Base-by-base conservation (phyloP, 805 yeast species). In the Wickerhamomyces chaumierensis region DNA sequence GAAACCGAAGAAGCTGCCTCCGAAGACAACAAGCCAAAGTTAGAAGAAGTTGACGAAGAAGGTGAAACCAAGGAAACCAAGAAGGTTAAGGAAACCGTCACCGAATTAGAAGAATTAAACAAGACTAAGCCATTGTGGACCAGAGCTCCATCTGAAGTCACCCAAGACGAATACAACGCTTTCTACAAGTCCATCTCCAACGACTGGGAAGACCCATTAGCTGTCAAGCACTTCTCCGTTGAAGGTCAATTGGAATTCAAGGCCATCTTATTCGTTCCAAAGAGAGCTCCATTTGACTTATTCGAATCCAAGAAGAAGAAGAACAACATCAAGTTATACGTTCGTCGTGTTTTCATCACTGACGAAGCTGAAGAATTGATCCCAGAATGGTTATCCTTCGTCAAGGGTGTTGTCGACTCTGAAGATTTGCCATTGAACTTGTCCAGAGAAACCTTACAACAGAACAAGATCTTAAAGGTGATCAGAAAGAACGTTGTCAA, bases 181-280 rank as follows among this genome's bases (percentile, higher is more conserved):
- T 92, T 92, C 83, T 92, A 92, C 84, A 92, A 92, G 75, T 87
- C 97, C 37, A 92, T 92, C 61, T 88, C 98, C 41, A 92, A 92
- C 70, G 99, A 92, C 70, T 92, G 98, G 98, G 98, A 92, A 74
- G 98, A 92, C 65, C 99, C 96, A 69, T 78, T 92, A 63, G 96
- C 96, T 52, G 97, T 92, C 53, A 92, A 92, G 78, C 99, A 92
- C 73, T 92, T 92, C 78, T 85, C 96, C 38, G 99, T 92, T 60
- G 99, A 92, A 75, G 99, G 99, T 76, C 98, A 92, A 75, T 78
- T 92, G 58, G 99, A 92, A 75, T 92, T 92, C 80, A 88, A 81
- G 73, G 97, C 98, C 48, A 92, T 92, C 61, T 73, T 92, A 58
- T 92, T 86, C 61, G 78, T 92, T 69, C 99, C 99, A 69, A 85